Conservation (phyloP, 495 filamentous ascomycete genomes). For the Neurospora sp. region DNA sequence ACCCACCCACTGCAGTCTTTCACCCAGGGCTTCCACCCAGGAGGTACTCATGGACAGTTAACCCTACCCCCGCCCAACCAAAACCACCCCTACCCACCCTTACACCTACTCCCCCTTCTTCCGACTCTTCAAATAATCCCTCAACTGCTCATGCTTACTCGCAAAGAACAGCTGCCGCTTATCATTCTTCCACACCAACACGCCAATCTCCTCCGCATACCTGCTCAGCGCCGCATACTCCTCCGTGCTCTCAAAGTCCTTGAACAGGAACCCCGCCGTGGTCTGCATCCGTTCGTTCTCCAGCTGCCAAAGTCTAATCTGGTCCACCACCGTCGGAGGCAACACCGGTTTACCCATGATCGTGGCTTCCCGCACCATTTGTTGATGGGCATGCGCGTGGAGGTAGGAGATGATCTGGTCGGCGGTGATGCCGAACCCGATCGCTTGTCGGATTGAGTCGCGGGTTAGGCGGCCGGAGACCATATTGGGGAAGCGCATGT, state of each 20-base stretch:
- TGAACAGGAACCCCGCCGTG: slow-evolving; percentile 75
- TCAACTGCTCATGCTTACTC: slow-evolving; percentile 73
- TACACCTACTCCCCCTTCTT: slow-evolving; percentile 29
- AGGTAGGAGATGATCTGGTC: slow-evolving; percentile 91
- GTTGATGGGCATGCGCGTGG: slow-evolving; percentile 79
- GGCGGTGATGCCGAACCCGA: slow-evolving; percentile 82
- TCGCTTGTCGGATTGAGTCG: slow-evolving; percentile 73
- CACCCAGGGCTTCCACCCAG: too few species aligned
- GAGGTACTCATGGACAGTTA: too few species aligned
- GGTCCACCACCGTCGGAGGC: slow-evolving; percentile 92
- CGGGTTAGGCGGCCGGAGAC: slow-evolving; percentile 83
- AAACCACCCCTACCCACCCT: neutral
- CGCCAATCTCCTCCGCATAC: slow-evolving; percentile 90
- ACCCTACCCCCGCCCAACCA: neutral
- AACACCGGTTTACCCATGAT: slow-evolving; percentile 53
- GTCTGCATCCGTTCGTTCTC: slow-evolving; percentile 87
- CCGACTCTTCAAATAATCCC: slow-evolving; percentile 62
- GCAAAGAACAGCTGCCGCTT: slow-evolving; percentile 76
- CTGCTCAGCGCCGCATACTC: slow-evolving; percentile 67
- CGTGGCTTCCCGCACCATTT: slow-evolving; percentile 63
- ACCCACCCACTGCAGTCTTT: too few species aligned
- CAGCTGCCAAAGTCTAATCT: slow-evolving; percentile 95
- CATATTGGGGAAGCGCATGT: slow-evolving; percentile 82
- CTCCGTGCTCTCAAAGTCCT: slow-evolving; percentile 63
- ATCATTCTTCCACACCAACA: slow-evolving; percentile 78